Conservation (phyloP, 768 basidiomycete species). For the Glaciozyma martinii region DNA sequence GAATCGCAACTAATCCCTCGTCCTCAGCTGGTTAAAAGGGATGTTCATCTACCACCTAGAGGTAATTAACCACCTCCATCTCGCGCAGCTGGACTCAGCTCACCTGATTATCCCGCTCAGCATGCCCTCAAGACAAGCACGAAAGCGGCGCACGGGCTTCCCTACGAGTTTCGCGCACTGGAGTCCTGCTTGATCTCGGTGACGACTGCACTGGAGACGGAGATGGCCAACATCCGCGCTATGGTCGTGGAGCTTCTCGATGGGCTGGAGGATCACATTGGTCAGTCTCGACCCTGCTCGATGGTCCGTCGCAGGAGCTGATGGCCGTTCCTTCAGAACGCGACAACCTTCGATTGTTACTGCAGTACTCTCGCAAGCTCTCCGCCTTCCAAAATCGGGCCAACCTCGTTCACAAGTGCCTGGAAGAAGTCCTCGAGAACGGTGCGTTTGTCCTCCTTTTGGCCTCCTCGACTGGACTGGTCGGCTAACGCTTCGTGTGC, state of each 20-base stretch:
- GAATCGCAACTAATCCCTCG: too few relatives aligned
- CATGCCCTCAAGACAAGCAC: conserved; percentile 25
- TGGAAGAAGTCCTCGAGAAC: conserved; percentile 74
- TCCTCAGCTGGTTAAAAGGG: conserved; percentile 22
- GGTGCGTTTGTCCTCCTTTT: conserved; percentile 11
- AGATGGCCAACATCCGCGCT: conserved; percentile 87
- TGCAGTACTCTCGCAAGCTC: conserved; percentile 84
- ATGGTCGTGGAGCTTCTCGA: conserved; percentile 81
- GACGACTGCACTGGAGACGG: conserved; percentile 83
- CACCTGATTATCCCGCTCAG: too few relatives aligned
- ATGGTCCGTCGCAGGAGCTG: neutral
- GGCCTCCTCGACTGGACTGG: neutral
- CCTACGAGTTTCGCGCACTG: conserved; percentile 79
- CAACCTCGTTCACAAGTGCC: conserved; percentile 71
- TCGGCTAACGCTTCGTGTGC: conserved; percentile 35
- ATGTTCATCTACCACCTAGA: conserved; percentile 27
- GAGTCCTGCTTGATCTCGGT: conserved; percentile 89
- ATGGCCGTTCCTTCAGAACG: conserved; percentile 44
- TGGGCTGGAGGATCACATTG: conserved; percentile 90
- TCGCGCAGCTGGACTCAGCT: too few relatives aligned
- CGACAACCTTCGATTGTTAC: conserved; percentile 80
- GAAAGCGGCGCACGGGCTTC: conserved; percentile 46
- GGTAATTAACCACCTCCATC: neutral
- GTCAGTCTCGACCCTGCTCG: neutral
- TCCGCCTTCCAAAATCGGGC: conserved; percentile 86